Percentiles rank a stretch among this genome's conserved stretches.
phyloP scores from a whole-genome alignment of 768 basidiomycete species.

The Tylopilus balloui region DNA sequence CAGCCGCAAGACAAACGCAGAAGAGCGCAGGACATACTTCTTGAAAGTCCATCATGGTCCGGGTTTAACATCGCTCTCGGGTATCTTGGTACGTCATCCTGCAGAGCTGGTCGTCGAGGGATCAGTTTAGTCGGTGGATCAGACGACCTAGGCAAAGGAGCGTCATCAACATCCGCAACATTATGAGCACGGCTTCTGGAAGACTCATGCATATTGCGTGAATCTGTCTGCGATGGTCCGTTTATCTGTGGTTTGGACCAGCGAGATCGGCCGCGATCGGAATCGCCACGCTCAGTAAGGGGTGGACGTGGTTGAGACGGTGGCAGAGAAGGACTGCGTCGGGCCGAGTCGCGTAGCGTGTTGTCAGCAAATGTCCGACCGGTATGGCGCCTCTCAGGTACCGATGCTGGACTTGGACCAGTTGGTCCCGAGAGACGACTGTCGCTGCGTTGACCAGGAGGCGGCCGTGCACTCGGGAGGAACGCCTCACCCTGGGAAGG shows the following conservation, averaged over 20 bases:
- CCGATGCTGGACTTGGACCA: conserved; percentile 1
- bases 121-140: conserved; percentile 16
- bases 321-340: conserved; percentile 13
- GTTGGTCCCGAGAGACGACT: conserved; percentile 6
- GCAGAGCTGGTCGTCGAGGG: conserved; percentile 15
- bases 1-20: neutral
- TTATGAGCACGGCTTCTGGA: conserved; percentile 22
- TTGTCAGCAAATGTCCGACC: conserved; percentile 3
- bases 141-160: conserved; percentile 17
- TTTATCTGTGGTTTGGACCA: conserved; percentile 13
- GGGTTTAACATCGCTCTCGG: conserved; percentile 36
- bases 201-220: conserved; percentile 16
- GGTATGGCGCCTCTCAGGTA: conserved; percentile 7
- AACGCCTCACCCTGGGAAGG: conserved; percentile 34
- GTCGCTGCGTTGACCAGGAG: conserved; percentile 9
- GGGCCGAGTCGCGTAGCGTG: conserved; percentile 5
- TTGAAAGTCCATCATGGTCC: conserved; percentile 16
- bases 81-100: conserved; percentile 31
- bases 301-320: conserved; percentile 3
- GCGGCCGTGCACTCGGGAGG: conserved; percentile 18
- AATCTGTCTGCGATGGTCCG: conserved; percentile 13
- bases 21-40: conserved; percentile 7
- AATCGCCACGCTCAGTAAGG: conserved; percentile 12
- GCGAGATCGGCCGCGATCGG: conserved; percentile 13
- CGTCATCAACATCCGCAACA: conserved; percentile 27